Base-by-base conservation (phyloP, 306 rosid genomes). In the Abrus pulchellus region DNA sequence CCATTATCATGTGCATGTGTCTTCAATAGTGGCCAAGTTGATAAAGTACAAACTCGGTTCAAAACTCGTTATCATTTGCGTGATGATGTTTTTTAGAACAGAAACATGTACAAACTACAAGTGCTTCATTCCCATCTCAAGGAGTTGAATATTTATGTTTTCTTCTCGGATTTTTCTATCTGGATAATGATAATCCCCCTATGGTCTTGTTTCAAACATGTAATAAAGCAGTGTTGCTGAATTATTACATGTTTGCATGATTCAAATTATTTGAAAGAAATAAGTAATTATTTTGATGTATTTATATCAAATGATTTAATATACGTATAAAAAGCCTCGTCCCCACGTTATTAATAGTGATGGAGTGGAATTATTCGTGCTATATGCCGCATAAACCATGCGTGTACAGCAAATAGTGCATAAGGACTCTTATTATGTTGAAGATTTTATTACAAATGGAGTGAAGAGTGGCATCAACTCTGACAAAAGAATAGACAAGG, bases 1-100 rank as follows among this genome's bases (percentile, higher is more conserved):
- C 70, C 70, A 64, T 64, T 38, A 64, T n/a, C 70, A 64, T 64
- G 70, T 64, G 70, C 70, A n/a, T 9, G 49, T 64, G 70, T 62
- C 68, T 60, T 4, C 4, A 27, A 6, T 20, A 5, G 61, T 54
- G 61, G 61, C 61, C 61, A 54, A 54, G 32, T 54, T 54, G 33
- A 52, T 14, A 0, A 5, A 54, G 61, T 54, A 54, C 61, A 54
- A 3, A 0, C 10, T 1, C 61, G 1, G 1, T 54, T 54, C 61
- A 54, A 14, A 54, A 54, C 61, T 54, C 61, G 61, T 29, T 56
- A 56, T 29, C 34, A 56, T 56, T 56, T 56, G 12, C 7, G 5
- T 56, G 3, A 56, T 29, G 4, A 7, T 56, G 34, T 29, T 56
- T 56, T 56, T 56, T 34, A 56, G 11, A 28, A 32, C 55, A 50